Base-by-base conservation (phyloP, 306 rosid species). In the Medicago lupulina region DNA sequence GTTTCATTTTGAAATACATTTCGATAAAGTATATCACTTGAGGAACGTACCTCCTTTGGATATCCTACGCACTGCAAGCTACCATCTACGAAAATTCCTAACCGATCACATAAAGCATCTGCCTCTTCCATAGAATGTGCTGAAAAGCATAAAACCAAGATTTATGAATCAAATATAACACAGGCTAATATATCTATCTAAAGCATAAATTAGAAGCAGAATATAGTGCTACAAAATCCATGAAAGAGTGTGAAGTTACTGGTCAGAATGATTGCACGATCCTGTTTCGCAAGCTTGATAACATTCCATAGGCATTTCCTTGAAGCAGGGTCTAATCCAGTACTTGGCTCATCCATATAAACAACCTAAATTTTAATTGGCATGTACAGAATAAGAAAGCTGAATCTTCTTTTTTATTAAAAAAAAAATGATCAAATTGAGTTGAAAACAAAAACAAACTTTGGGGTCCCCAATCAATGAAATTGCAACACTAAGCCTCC, bases 81-180 rank as follows among this genome's bases (percentile, higher is more conserved):
- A 46, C 98, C 97, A 77, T 87, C 86, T 4, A 91, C 96, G 38
- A 93, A 93, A 41, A 91, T 83, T 75, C 97, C 97, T 62, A 91
- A 60, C 76, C 98, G 91, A 66, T 91, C 97, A 65, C 97, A 91
- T 34, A 91, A 80, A 44, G 81, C 90, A 76, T 93, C 97, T 67
- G 98, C 98, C 84, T 93, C 97, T 84, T 93, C 98, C 97, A 91
- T 93, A 74, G 97, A 93, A 89, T 93, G 98, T 44, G 97, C 97
- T 93, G 93, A 82, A 76, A 76, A 68, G 66, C 51, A 79, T 36
- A 54, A 61, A 70, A 54, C 57, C 46, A 57, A 70, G 84, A 62
- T 62, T 79, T 78, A 73, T 62, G 57, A 73, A 16, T 58, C 43
- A 34, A 34, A 34, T 34, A 34, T 31, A 43, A 55, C 64, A 62